Conservation (phyloP, 2,329 filamentous ascomycete genomes). For the Neopestalotiopsis rosae region DNA sequence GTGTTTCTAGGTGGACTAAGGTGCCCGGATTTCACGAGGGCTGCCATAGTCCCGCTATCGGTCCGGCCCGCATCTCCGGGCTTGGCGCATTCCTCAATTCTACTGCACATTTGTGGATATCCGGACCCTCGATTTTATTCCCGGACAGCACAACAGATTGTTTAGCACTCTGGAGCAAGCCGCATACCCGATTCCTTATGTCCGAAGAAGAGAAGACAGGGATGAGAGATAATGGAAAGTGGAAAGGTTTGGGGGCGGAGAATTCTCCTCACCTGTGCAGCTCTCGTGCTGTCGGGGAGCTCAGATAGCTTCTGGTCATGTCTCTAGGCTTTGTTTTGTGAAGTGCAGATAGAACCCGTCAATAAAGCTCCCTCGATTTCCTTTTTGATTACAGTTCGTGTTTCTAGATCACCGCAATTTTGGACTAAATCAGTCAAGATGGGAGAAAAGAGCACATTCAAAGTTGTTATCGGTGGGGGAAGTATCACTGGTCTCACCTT, state of each 20-base stretch:
- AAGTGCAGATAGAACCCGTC: not conserved
- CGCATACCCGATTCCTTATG: not conserved
- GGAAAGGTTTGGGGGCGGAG: not conserved
- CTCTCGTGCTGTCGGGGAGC: not conserved
- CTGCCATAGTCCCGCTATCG: not conserved
- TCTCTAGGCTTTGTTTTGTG: not conserved
- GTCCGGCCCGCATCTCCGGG: not conserved
- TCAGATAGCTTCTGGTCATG: not conserved
- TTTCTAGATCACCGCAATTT: not conserved
- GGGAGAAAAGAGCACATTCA: not conserved
- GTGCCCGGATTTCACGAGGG: not conserved
- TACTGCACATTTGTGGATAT: not conserved
- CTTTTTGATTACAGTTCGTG: not conserved
- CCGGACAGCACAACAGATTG: not conserved
- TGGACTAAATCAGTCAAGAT: not conserved
- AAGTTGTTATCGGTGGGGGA: slow-evolving; percentile 25
- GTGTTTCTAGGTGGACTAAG: not conserved
- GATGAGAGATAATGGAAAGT: not conserved
- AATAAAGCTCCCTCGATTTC: not conserved
- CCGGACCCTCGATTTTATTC: not conserved
- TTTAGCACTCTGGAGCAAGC: not conserved
- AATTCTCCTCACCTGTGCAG: not conserved
- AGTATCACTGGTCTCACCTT: slow-evolving; percentile 42
- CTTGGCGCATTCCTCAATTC: not conserved
- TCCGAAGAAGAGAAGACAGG: not conserved